These are phyloP conservation scores for Adansonia madagascariensis DNA, from an alignment of 441 rosid genomes.

Conservation along the genomic window DNA sequence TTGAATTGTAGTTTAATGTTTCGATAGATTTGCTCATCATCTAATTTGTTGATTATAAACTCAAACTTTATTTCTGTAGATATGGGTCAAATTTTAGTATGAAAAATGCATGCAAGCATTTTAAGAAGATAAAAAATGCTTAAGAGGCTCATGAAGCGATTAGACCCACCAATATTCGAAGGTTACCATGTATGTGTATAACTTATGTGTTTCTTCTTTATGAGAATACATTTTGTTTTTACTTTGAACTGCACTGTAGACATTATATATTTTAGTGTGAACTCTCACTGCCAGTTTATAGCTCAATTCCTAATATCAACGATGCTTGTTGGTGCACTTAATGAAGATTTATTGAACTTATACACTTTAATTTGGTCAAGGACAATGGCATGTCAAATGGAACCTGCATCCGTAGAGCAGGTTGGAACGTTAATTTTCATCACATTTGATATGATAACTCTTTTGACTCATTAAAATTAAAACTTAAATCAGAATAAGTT, in stretches of 20 bases:
- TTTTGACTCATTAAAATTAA: conserved; percentile 5
- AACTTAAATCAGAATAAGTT: conserved; percentile 16
- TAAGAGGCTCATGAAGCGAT: conserved; percentile 99
- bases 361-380: conserved; percentile 95
- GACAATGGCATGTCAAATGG: conserved; percentile 94
- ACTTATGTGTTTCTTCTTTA: neutral
- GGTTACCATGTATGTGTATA: conserved; percentile 72
- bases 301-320: conserved; percentile 47
- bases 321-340: conserved; percentile 66
- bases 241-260: conserved; percentile 22
- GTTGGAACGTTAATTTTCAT: conserved; percentile 42
- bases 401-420: conserved; percentile 72
- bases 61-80: conserved; percentile 46
- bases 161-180: conserved; percentile 81
- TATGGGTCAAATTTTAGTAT: conserved; percentile 71
- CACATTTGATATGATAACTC: neutral
- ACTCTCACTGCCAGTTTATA: conserved; percentile 22
- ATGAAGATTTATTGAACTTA: conserved; percentile 84
- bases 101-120: conserved; percentile 68
- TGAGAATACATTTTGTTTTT: conserved; percentile 6
- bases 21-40: neutral
- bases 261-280: conserved; percentile 20
- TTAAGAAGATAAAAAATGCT: conserved; percentile 95
- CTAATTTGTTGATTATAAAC: conserved; percentile 17
- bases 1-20: neutral